Percentiles rank a stretch among this genome's conserved stretches.
Conservation (phyloP, 495 filamentous ascomycete genomes). For the Opeltia flavorubescens region DNA sequence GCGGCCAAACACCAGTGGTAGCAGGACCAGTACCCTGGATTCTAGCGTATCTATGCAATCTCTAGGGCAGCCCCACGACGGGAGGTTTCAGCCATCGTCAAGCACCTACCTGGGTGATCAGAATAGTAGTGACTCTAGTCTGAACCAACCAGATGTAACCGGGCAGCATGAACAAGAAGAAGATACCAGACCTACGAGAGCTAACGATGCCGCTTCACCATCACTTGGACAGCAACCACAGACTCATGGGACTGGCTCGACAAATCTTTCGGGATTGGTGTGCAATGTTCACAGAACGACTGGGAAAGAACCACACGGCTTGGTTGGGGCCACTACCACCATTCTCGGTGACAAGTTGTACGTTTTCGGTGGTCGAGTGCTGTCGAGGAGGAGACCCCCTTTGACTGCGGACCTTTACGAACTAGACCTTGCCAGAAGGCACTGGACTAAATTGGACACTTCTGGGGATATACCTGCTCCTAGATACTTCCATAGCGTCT, state of each 20-base stretch:
- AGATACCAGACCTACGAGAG: not conserved
- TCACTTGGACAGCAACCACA: constrained; percentile 14
- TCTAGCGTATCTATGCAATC: constrained; percentile 36
- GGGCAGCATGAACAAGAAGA: constrained; percentile 5
- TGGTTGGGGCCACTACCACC: constrained; percentile 91
- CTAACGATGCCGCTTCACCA: constrained; percentile 14
- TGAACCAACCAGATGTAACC: constrained; percentile 15
- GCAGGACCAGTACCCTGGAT: constrained; percentile 45
- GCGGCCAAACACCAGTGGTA: constrained; percentile 21
- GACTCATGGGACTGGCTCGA: constrained; percentile 29
- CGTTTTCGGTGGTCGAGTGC: constrained; percentile 81
- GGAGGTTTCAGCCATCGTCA: constrained; percentile 14
- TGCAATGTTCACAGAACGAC: constrained; percentile 90
- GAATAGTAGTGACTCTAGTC: constrained; percentile 43
- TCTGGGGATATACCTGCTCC: constrained; percentile 76
- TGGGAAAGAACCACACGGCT: constrained; percentile 73
- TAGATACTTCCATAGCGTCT: constrained; percentile 93
- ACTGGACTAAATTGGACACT: constrained; percentile 83
- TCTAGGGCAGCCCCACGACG: constrained; percentile 26
- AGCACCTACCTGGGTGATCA: constrained; percentile 21
- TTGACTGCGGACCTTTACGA: constrained; percentile 86
- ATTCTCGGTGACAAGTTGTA: constrained; percentile 89
- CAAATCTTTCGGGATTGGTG: constrained; percentile 72
- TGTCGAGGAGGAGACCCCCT: constrained; percentile 69
- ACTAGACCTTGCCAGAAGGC: constrained; percentile 75